Base-by-base conservation (phyloP, 1,284 basidiomycete species). In the Uromyces viciae-fabae region DNA sequence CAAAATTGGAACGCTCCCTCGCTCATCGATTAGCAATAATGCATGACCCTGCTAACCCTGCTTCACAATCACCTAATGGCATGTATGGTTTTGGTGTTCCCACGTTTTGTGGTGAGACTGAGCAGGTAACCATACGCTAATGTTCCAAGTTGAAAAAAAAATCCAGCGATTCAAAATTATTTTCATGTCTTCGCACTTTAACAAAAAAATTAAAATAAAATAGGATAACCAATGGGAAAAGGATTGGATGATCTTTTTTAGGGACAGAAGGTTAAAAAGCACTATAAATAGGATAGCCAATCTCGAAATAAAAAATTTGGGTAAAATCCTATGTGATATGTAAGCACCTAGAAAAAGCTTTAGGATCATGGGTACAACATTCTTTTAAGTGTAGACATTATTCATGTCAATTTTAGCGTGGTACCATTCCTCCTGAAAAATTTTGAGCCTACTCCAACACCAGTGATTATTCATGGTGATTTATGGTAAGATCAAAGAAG, bases 391-490 rank as follows among this genome's bases (percentile, higher is more conserved):
- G 60, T 22, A 60, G 40, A 66, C 19, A n/a, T 52, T 52, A 14
- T 52, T n/a, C 49, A 8, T 54, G 38, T 33, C 17, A 43, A n/a
- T 25, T 42, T 15, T 85, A 94, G 93, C 80, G 91, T 92, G 7
- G 90, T 94, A 82, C 92, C 93, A 0, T 89, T 90, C 81, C 87
- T 95, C 8, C 88, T 95, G 54, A 88, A 89, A 11, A 86, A 89
- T 0, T 85, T 88, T 69, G 85, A 92, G 49, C 87, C 88, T 0
- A 60, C 83, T 1, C 88, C 94, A 11, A 86, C 90, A 72, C 93
- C 94, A 1, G 92, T 92, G 0, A 89, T 94, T 28, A 86, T 94
- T 4, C 94, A 95, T 83, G 94, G 94, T 2, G 94, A 95, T 86
- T 88, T 95, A 62, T 95, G 94, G 93, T 85, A 84, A 1, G 85